Percentiles rank a stretch among this genome's conserved stretches.
phyloP scores from a whole-genome alignment of 768 basidiomycete species.

The Tephrocybe sp. region DNA sequence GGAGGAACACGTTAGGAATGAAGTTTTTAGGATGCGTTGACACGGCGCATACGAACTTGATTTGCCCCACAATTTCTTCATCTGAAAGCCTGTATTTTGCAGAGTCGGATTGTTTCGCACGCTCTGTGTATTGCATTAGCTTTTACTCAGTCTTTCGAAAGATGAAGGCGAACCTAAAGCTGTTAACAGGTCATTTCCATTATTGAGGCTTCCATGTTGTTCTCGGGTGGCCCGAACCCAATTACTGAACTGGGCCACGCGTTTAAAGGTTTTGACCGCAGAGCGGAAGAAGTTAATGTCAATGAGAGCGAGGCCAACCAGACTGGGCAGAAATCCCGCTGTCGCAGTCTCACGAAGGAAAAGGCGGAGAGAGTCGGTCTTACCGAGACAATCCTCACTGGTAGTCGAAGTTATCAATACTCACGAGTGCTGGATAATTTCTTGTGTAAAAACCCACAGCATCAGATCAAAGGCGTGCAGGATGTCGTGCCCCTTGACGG shows the following conservation, averaged over 20 bases:
- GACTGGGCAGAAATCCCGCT: slow-evolving; percentile 1
- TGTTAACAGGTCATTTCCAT: slow-evolving; percentile 5
- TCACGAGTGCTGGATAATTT: not conserved
- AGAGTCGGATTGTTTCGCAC: slow-evolving; percentile 2
- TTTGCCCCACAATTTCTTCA: slow-evolving; percentile 6
- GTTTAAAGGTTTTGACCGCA: slow-evolving; percentile 3
- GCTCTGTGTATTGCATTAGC: not conserved
- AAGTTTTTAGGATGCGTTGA: not conserved
- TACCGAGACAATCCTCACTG: slow-evolving; percentile 2
- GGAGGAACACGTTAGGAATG: not conserved
- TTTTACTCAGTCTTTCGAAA: not conserved
- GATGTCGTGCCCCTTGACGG: slow-evolving; percentile 4
- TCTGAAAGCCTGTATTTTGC: slow-evolving; percentile 3
- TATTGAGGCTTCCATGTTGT: slow-evolving; percentile 2
- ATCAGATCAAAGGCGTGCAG: slow-evolving; percentile 6
- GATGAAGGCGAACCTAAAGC: not conserved
- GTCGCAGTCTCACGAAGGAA: slow-evolving; percentile 5
- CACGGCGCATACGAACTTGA: not conserved
- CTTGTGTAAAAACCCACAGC: not conserved
- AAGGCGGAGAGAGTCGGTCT: not conserved
- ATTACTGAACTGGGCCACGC: not conserved
- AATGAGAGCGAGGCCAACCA: slow-evolving; percentile 1
- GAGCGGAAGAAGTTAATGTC: slow-evolving; percentile 10
- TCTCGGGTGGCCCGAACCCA: slow-evolving; percentile 4
- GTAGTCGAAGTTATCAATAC: no score